A percentile compares a stretch with the other conserved stretches of the same genome.
phyloP scores from a whole-genome alignment of 2,329 filamentous ascomycete species.

The Diplodia scrobiculata region DNA sequence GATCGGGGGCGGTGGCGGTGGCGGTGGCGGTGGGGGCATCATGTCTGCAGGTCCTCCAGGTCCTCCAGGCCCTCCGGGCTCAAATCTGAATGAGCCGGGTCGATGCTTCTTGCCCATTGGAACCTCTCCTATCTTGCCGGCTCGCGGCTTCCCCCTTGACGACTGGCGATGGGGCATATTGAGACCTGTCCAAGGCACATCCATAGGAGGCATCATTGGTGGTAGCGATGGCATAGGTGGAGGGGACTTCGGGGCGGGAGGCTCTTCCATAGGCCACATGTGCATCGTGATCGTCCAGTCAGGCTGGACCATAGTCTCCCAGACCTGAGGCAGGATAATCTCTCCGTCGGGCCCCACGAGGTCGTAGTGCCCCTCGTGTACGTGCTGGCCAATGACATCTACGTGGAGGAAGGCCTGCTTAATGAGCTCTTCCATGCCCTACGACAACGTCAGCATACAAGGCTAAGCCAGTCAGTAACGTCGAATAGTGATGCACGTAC shows the following conservation, averaged over 20 bases:
- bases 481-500: slow-evolving; percentile 54
- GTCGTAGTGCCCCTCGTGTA: slow-evolving; percentile 52
- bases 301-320: slow-evolving; percentile 53
- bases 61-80: neutral
- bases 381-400: slow-evolving; percentile 50
- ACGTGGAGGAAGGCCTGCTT: slow-evolving; percentile 54
- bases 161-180: slow-evolving; percentile 15
- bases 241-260: slow-evolving; percentile 28
- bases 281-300: slow-evolving; percentile 55
- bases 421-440: slow-evolving; percentile 55
- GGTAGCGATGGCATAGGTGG: neutral
- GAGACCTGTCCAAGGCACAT: slow-evolving; percentile 14
- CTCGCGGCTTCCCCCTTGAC: slow-evolving; percentile 22
- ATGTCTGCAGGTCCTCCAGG: slow-evolving; percentile 3
- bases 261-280: slow-evolving; percentile 53
- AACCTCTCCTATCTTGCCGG: slow-evolving; percentile 18
- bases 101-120: slow-evolving; percentile 30
- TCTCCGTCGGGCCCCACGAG: slow-evolving; percentile 53
- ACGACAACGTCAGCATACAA: slow-evolving; percentile 24
- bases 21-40: slow-evolving; percentile 32
- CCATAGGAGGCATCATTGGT: neutral
- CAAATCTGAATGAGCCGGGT: neutral
- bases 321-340: slow-evolving; percentile 54
- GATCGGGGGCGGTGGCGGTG: slow-evolving; percentile 29
- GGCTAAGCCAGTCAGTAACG: neutral